Percentiles rank a stretch among this genome's conserved stretches.
These are phyloP conservation scores for Eutypa lata DNA, from an alignment of 2,329 filamentous ascomycete genomes.

Conservation along the genomic window DNA sequence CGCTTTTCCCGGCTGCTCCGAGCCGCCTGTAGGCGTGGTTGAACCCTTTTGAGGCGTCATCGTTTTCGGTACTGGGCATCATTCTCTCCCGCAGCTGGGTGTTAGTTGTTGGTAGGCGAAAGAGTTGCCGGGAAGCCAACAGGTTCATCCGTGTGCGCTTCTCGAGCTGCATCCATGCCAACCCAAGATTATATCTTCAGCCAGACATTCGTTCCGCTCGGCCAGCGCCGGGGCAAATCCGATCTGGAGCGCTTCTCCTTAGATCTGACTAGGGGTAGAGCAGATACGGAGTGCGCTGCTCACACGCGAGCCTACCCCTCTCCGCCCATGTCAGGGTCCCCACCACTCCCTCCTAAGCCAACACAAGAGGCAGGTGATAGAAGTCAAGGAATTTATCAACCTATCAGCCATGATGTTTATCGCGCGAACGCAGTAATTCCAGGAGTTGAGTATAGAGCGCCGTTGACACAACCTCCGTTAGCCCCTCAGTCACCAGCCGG, in stretches of 20 bases:
- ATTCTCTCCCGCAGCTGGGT: conserved; percentile 14
- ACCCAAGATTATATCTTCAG: conserved; percentile 43
- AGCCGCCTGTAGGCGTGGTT: background rate
- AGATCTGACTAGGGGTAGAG: conserved; percentile 54
- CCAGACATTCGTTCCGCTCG: conserved; percentile 45
- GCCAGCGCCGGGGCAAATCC: conserved; percentile 56
- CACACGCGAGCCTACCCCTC: conserved; percentile 63
- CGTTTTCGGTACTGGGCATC: conserved; percentile 12
- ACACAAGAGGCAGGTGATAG: conserved; percentile 56
- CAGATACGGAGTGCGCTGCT: conserved; percentile 52
- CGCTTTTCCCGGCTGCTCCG: background rate
- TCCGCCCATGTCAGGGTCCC: conserved; percentile 72
- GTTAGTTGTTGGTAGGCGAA: conserved; percentile 21
- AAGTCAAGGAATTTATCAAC: conserved; percentile 46
- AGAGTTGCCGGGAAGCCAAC: conserved; percentile 20
- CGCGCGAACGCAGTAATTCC: conserved; percentile 35
- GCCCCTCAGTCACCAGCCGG: conserved; percentile 17
- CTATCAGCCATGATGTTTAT: conserved; percentile 49
- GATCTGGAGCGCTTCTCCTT: conserved; percentile 53
- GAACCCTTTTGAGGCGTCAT: conserved; percentile 6
- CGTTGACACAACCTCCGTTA: conserved; percentile 26
- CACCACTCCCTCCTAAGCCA: conserved; percentile 56
- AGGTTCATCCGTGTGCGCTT: conserved; percentile 22
- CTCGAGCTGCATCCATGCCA: conserved; percentile 50
- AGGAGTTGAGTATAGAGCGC: conserved; percentile 34